phyloP scores from a whole-genome alignment of 164 flowering plant genomes.

The Litsea cubeba region DNA sequence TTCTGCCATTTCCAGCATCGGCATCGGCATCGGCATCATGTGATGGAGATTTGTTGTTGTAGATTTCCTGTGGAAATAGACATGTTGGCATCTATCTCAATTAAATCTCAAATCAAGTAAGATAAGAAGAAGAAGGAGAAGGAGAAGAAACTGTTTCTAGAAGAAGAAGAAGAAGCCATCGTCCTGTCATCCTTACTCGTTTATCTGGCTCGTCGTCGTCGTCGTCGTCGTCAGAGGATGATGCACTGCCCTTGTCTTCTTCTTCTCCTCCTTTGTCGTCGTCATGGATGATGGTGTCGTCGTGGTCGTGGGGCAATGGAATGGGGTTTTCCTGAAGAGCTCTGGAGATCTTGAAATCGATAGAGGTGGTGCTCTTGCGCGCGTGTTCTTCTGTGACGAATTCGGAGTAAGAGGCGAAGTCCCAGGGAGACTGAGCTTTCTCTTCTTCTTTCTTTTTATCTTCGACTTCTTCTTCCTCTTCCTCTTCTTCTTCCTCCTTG shows the following conservation, averaged over 20 bases:
- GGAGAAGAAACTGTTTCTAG: no score
- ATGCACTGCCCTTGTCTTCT: not conserved
- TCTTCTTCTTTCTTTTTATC: not conserved
- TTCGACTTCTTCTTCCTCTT: conserved; percentile 16
- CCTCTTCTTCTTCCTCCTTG: conserved; percentile 10
- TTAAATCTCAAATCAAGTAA: no score
- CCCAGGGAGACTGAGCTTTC: conserved; percentile 77
- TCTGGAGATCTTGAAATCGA: conserved; percentile 69
- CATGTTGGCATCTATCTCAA: not conserved
- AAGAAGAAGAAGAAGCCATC: not conserved
- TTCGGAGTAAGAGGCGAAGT: conserved; percentile 63
- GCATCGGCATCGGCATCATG: conserved; percentile 32
- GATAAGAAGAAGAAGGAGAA: no score
- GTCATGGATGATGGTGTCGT: conserved; percentile 9
- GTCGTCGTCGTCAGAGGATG: conserved; percentile 12
- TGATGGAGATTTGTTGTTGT: conserved; percentile 13
- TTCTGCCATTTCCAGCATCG: conserved; percentile 29
- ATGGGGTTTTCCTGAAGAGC: conserved; percentile 32
- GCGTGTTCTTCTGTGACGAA: conserved; percentile 88
- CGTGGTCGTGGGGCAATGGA: conserved; percentile 12
- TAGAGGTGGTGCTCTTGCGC: conserved; percentile 80
- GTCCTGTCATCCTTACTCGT: conserved; percentile 35
- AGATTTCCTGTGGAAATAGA: conserved; percentile 44
- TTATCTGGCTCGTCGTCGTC: conserved; percentile 36
- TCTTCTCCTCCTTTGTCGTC: conserved; percentile 15